These are phyloP conservation scores for Yamadazyma aaseri DNA, from an alignment of 1,139 yeast species.

Conservation along the genomic window DNA sequence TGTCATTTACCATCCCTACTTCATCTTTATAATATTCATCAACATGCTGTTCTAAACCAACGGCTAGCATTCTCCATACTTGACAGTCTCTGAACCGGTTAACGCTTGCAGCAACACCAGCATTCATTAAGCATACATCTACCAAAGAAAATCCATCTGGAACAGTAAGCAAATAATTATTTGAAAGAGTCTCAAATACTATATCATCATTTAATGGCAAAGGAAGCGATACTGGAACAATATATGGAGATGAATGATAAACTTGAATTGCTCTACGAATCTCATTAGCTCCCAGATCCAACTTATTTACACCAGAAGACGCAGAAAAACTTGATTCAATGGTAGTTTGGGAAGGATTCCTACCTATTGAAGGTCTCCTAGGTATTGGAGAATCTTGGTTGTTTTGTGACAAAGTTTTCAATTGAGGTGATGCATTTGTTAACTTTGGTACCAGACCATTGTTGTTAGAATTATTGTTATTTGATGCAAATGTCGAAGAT, in stretches of 20 bases:
- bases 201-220: conserved; percentile 42
- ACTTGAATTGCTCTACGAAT: conserved; percentile 17
- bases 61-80: conserved; percentile 66
- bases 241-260: conserved; percentile 38
- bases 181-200: conserved; percentile 42
- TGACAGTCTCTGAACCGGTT: conserved; percentile 59
- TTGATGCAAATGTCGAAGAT: background rate
- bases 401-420: background rate
- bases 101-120: conserved; percentile 55
- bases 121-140: conserved; percentile 60
- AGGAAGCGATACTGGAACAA: conserved; percentile 46
- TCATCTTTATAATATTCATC: conserved; percentile 5
- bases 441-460: conserved; percentile 1
- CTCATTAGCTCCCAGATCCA: conserved; percentile 8
- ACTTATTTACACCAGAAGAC: conserved; percentile 13
- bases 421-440: background rate
- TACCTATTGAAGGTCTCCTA: conserved; percentile 26
- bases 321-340: conserved; percentile 32
- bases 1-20: background rate
- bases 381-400: background rate
- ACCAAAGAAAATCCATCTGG: conserved; percentile 51
- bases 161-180: conserved; percentile 39
- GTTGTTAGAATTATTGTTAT: too few species aligned
- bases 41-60: conserved; percentile 49
- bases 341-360: conserved; percentile 39